These are phyloP conservation scores for Suillus tomentosus DNA, from an alignment of 768 basidiomycete genomes.

Conservation along the genomic window DNA sequence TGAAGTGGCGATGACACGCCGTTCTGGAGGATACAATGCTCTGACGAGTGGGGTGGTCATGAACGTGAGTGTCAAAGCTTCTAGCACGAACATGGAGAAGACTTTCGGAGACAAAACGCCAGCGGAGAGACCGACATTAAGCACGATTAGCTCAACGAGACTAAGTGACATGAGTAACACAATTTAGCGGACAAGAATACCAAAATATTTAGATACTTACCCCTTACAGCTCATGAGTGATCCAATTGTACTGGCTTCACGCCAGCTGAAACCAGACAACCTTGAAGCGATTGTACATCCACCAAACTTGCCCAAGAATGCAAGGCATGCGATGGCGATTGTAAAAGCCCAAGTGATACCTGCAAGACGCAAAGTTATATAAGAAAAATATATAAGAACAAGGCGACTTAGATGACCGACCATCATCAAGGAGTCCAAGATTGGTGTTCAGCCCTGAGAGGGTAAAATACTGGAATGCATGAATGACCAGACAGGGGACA, in stretches of 20 bases:
- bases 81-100: slow-evolving; percentile 95
- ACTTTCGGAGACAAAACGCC: slow-evolving; percentile 75
- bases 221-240: slow-evolving; percentile 96
- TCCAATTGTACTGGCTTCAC: slow-evolving; percentile 85
- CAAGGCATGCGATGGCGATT: slow-evolving; percentile 72
- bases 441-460: slow-evolving; percentile 89
- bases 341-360: slow-evolving; percentile 89
- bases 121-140: slow-evolving; percentile 88
- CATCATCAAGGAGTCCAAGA: slow-evolving; percentile 79
- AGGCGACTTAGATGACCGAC: slow-evolving; percentile 33
- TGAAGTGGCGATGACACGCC: slow-evolving; percentile 50
- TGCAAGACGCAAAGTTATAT: slow-evolving; percentile 21
- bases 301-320: slow-evolving; percentile 88
- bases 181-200: slow-evolving; percentile 7
- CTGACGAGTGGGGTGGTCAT: slow-evolving; percentile 81
- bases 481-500: neutral
- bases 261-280: slow-evolving; percentile 69
- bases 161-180: slow-evolving; percentile 40
- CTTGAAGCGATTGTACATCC: slow-evolving; percentile 77
- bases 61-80: slow-evolving; percentile 80
- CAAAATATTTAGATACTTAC: slow-evolving; percentile 36
- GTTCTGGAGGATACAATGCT: slow-evolving; percentile 64
- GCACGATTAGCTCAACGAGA: slow-evolving; percentile 90
- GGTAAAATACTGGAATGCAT: slow-evolving; percentile 74
- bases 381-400: neutral